phyloP scores from a whole-genome alignment of 2,329 filamentous ascomycete species.

The Penicillium sp. region DNA sequence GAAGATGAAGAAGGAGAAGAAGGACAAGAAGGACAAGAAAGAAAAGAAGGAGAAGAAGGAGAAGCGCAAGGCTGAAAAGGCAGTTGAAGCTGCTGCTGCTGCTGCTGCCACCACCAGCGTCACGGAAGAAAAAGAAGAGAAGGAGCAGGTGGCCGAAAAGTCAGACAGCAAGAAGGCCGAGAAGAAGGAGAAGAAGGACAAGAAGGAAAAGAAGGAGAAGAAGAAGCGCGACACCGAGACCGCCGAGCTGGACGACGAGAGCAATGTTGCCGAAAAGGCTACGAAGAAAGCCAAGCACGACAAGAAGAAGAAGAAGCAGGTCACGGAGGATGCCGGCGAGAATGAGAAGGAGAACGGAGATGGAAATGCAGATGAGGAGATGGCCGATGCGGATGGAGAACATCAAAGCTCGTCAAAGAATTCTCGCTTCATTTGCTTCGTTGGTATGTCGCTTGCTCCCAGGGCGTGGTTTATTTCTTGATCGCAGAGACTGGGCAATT shows the following conservation, averaged over 20 bases:
- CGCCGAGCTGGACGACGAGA: slow-evolving; percentile 5
- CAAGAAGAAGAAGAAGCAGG: slow-evolving; percentile 16
- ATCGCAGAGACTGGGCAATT: neutral
- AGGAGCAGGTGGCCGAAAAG: slow-evolving; percentile 9
- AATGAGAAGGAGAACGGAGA: neutral
- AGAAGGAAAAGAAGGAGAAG: slow-evolving; percentile 12
- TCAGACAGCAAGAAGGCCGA: slow-evolving; percentile 8
- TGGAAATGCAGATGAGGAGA: neutral
- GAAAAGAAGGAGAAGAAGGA: slow-evolving; percentile 19
- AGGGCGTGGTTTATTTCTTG: too few relatives aligned
- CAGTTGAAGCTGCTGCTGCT: neutral
- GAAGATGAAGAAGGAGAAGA: slow-evolving; percentile 30
- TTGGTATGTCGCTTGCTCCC: slow-evolving; percentile 46
- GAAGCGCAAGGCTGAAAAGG: slow-evolving; percentile 6
- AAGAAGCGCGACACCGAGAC: slow-evolving; percentile 14
- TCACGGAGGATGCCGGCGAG: slow-evolving; percentile 10
- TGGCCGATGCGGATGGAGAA: slow-evolving; percentile 10
- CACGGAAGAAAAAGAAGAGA: slow-evolving; percentile 8
- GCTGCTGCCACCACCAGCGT: neutral
- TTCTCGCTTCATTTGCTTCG: slow-evolving; percentile 68
- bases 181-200: slow-evolving; percentile 11
- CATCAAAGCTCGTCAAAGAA: slow-evolving; percentile 27
- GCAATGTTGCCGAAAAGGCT: slow-evolving; percentile 7
- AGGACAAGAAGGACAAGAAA: slow-evolving; percentile 22
- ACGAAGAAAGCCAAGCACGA: slow-evolving; percentile 22